Conservation (phyloP, 176 grass and related monocot species). For the Oryza brachyantha region DNA sequence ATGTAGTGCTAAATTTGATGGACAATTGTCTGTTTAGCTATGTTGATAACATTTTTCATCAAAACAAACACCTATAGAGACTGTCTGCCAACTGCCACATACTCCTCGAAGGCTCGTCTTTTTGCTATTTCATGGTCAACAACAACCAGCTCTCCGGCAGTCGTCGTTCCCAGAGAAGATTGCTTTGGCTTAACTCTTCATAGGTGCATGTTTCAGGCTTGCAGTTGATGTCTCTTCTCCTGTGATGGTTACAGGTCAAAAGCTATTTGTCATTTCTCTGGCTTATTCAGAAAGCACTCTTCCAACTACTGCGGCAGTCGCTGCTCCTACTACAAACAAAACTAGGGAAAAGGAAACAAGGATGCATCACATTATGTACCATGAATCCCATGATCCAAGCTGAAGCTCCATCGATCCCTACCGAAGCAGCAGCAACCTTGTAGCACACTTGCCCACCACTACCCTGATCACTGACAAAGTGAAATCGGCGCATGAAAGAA, state of each 20-base stretch:
- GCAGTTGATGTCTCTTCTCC: not conserved
- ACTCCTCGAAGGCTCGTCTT: not conserved
- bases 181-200: too few relatives aligned
- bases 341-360: constrained; percentile 19
- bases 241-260: not conserved
- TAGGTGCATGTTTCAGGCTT: not conserved
- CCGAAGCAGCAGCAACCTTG: constrained; percentile 4
- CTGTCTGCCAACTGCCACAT: not conserved
- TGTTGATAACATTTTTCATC: not conserved
- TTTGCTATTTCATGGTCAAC: not conserved
- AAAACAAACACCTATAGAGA: not conserved
- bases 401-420: constrained; percentile 23
- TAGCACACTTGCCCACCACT: not conserved
- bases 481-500: constrained; percentile 37
- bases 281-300: not conserved
- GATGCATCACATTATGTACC: constrained; percentile 2
- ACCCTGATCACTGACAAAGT: constrained; percentile 29
- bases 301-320: not conserved
- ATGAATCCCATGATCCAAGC: not conserved
- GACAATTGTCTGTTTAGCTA: not conserved
- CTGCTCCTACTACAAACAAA: not conserved
- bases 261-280: not conserved
- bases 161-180: not conserved
- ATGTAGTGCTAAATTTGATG: not conserved
- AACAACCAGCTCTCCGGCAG: not conserved